Evolutionary conservation across 208 protist genomes (phyloP).

Genomic region (Leishmania aethiopica): DNA sequence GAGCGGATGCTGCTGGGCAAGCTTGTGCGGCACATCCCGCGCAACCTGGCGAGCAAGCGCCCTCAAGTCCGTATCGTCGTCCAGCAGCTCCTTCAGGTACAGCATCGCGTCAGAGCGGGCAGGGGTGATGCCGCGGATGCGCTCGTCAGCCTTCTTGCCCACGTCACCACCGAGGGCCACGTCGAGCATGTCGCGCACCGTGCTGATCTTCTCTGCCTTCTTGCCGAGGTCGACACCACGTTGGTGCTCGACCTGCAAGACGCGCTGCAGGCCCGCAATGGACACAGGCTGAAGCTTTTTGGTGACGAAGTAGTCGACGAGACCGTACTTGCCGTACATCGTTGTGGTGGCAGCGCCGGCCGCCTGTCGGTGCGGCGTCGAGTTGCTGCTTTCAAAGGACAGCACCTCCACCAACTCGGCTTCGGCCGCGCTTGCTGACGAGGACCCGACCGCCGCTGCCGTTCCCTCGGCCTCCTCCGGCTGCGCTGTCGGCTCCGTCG

Average conservation of each 20-base stretch:
- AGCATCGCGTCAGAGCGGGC: slow-evolving; percentile 60
- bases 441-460: neutral
- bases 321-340: slow-evolving; percentile 83
- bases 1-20: slow-evolving; percentile 68
- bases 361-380: neutral
- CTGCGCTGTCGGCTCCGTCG: slow-evolving; percentile 25
- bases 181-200: slow-evolving; percentile 83
- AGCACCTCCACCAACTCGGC: neutral
- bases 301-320: slow-evolving; percentile 82
- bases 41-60: slow-evolving; percentile 68
- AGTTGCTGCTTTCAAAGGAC: neutral
- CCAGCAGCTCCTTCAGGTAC: slow-evolving; percentile 87
- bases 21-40: slow-evolving; percentile 61
- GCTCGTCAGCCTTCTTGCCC: slow-evolving; percentile 67
- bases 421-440: slow-evolving; percentile 1
- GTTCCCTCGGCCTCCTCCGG: slow-evolving; percentile 16
- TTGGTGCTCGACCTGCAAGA: slow-evolving; percentile 80
- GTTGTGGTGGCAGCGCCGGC: slow-evolving; percentile 22
- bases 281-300: slow-evolving; percentile 85
- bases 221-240: slow-evolving; percentile 87
- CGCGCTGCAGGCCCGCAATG: slow-evolving; percentile 78
- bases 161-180: slow-evolving; percentile 81
- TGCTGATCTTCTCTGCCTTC: slow-evolving; percentile 76
- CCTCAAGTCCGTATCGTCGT: slow-evolving; percentile 86
- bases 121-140: slow-evolving; percentile 73